A percentile compares a stretch with the other conserved stretches of the same genome.
These are phyloP conservation scores for Hypoxylon sp. DNA, from an alignment of 2,329 filamentous ascomycete genomes.

Conservation along the genomic window DNA sequence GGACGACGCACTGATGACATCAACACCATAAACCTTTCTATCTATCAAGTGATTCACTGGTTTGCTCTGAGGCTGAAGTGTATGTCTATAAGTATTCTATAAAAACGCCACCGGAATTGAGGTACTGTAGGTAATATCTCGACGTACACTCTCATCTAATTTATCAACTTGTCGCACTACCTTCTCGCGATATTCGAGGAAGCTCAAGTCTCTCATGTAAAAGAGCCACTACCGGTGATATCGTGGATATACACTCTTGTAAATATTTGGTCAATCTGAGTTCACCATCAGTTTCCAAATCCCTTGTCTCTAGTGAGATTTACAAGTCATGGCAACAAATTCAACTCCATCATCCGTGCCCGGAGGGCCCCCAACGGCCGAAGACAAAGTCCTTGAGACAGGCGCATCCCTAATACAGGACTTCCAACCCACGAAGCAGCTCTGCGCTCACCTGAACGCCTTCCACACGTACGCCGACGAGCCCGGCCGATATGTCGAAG, in stretches of 20 bases:
- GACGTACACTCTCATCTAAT: slow-evolving; percentile 4
- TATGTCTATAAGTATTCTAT: slow-evolving; percentile 16
- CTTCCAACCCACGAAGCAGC: slow-evolving; percentile 77
- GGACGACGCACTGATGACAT: slow-evolving; percentile 42
- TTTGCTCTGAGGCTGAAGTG: neutral
- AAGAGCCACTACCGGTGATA: neutral
- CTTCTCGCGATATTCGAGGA: neutral
- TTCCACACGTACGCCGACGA: slow-evolving; percentile 87
- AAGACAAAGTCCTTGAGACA: slow-evolving; percentile 71
- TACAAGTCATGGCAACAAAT: slow-evolving; percentile 27
- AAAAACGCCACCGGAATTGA: neutral
- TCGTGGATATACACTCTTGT: neutral
- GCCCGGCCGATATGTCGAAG: slow-evolving; percentile 75
- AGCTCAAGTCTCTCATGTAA: neutral
- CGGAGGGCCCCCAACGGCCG: slow-evolving; percentile 64
- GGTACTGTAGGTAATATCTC: slow-evolving; percentile 11
- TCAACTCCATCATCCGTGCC: slow-evolving; percentile 51
- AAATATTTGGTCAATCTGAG: neutral
- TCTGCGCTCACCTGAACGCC: slow-evolving; percentile 89
- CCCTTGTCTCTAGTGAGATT: neutral
- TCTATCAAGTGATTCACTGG: slow-evolving; percentile 9
- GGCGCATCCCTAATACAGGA: slow-evolving; percentile 72
- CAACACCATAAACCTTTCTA: slow-evolving; percentile 30
- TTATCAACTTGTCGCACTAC: neutral
- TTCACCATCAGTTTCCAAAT: neutral